phyloP scores from a whole-genome alignment of 78 protist species.

The Speleostelium caveatum region DNA sequence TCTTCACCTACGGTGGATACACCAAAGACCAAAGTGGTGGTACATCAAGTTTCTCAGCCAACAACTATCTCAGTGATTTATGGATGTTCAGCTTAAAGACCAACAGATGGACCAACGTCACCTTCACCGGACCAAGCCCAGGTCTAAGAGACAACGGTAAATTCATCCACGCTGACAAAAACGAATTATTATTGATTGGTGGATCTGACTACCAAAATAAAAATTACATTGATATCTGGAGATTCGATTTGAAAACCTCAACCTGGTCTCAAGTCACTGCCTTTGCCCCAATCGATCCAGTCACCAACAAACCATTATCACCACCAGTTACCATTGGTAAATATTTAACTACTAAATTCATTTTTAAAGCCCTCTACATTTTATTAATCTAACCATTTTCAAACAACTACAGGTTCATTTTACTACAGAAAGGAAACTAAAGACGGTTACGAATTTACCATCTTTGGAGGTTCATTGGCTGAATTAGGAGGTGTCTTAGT shows the following conservation, averaged over 20 bases:
- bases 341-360: too few relatives aligned
- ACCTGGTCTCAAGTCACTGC: neutral
- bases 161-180: neutral
- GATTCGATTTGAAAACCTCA: conserved; percentile 12
- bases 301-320: neutral
- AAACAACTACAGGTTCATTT: neutral
- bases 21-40: neutral
- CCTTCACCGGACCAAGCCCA: neutral
- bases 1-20: conserved; percentile 40
- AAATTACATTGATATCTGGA: conserved; percentile 30
- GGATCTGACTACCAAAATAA: neutral
- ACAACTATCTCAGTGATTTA: conserved; percentile 27
- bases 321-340: too few relatives aligned
- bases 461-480: neutral
- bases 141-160: conserved; percentile 32
- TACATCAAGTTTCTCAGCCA: neutral
- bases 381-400: too few relatives aligned
- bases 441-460: conserved; percentile 7
- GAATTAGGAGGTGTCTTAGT: neutral
- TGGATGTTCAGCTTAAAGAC: conserved; percentile 1
- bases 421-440: neutral
- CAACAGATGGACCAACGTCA: neutral
- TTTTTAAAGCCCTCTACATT: too few relatives aligned
- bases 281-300: neutral
- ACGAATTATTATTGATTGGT: neutral